Evolutionary conservation across 257 asterid species (phyloP), one percentile per base, ranked within the genome.

Genomic region (Pogostemon cablin): DNA sequence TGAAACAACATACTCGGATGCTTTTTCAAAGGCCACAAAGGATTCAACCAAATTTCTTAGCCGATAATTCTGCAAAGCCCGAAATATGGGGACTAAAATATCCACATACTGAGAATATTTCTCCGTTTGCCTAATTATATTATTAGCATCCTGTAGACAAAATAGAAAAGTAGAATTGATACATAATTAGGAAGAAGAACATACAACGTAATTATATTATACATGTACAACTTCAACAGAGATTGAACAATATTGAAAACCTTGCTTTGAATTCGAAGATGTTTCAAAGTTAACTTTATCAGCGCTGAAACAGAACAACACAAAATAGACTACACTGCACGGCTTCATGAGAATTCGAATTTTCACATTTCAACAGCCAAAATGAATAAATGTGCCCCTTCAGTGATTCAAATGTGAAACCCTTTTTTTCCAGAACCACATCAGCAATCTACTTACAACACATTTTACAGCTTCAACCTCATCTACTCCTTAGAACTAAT

Each of bases 11-110:
- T 83, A 91, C 99, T 93, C 91, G 81, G 97, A 83, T 59, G 93
- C 90, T 75, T 86, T 93, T 75, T 91, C 99, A 67, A 87, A 89
- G 59, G 96, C 97, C 81, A 74, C 57, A 80, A 89, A 93, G 4
- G 96, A 79, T 53, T 91, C 97, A 5, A 83, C 92, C 78, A 89
- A 73, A 79, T 85, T 89, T 43, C 75, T 77, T 49, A 83, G 79
- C 48, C 92, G 86, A 81, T 89, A 87, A 81, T 89, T 84, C 80
- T 89, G 99, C 80, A 91, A 78, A 40, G 99, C 86, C 63, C 96
- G 96, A 59, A 93, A 88, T 61, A 91, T 40, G 15, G 91, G 97
- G 62, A 79, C 81, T 57, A 93, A 80, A 70, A 93, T 87, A 71
- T 93, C 99, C 10, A 81, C 87, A 66, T 85, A 85, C 83, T 87